These are phyloP conservation scores for Fraxinus pennsylvanica DNA, from an alignment of 257 asterid species.

Conservation along the genomic window DNA sequence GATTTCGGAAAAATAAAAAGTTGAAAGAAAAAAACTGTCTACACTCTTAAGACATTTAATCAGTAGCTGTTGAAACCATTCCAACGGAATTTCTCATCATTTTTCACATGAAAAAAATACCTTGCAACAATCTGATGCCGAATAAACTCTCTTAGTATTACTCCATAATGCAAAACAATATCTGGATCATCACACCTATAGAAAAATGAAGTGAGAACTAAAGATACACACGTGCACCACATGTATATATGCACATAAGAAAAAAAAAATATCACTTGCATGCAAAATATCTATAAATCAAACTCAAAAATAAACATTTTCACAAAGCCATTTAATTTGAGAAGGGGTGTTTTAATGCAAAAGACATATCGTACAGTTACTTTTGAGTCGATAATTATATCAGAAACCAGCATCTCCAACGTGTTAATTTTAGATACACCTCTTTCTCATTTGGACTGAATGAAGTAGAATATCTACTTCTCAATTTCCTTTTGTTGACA, in stretches of 20 bases:
- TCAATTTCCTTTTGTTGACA: too few species aligned
- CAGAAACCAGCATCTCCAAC: neutral
- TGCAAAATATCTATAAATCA: neutral
- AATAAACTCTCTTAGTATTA: neutral
- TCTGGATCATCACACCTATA: neutral
- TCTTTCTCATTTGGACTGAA: neutral
- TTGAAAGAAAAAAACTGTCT: neutral
- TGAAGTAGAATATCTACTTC: neutral
- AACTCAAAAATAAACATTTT: neutral
- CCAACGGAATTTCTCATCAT: neutral
- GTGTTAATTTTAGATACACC: neutral
- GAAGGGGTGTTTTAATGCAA: conserved; percentile 4
- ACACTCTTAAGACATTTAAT: neutral
- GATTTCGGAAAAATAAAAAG: neutral
- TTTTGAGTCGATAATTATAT: neutral
- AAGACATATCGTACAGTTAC: neutral
- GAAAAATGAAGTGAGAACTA: neutral
- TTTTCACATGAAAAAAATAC: neutral
- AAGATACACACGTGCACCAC: neutral
- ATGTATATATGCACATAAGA: neutral
- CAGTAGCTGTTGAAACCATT: neutral
- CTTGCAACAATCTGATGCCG: conserved; percentile 8
- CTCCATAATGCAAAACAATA: conserved; percentile 7
- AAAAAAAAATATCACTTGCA: neutral
- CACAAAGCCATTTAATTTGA: neutral